A percentile compares a stretch with the other conserved stretches of the same genome.
These are phyloP conservation scores for Dothidotthia symphoricarpi DNA, from an alignment of 2,329 filamentous ascomycete species.

Conservation along the genomic window DNA sequence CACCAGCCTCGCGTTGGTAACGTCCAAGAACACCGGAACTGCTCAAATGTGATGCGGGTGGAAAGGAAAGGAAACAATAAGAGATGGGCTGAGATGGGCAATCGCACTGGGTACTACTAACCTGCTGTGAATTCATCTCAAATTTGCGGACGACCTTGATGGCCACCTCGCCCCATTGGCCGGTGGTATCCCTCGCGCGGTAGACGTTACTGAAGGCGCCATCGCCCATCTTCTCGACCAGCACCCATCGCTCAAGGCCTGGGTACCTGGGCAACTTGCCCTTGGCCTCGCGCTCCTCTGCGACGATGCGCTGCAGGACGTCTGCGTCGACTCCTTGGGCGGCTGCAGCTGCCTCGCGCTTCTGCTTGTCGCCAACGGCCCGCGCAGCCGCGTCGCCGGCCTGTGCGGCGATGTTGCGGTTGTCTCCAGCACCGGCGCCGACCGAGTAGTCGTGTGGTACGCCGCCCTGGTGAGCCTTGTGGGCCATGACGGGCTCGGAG, in stretches of 20 bases:
- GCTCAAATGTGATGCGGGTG: conserved; percentile 20
- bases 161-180: conserved; percentile 75
- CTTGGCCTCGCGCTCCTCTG: conserved; percentile 84
- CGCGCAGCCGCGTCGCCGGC: conserved; percentile 65
- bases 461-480: conserved; percentile 54
- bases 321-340: conserved; percentile 54
- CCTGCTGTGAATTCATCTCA: conserved; percentile 98
- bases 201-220: conserved; percentile 99
- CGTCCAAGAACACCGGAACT: conserved; percentile 33
- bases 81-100: conserved; percentile 34
- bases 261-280: conserved; percentile 84
- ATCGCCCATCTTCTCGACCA: conserved; percentile 97
- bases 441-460: conserved; percentile 60
- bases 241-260: conserved; percentile 78
- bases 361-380: conserved; percentile 62
- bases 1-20: conserved; percentile 52
- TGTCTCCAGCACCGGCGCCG: conserved; percentile 59
- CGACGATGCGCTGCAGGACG: conserved; percentile 80
- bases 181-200: conserved; percentile 73
- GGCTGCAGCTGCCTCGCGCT: conserved; percentile 51
- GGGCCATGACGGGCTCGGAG: conserved; percentile 58
- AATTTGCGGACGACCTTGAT: conserved; percentile 99
- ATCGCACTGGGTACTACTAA: conserved; percentile 56
- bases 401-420: conserved; percentile 65
- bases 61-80: conserved; percentile 30